Evolutionary conservation across 73 alveolate genomes (phyloP).

Genomic region (Symbiodinium natans): DNA sequence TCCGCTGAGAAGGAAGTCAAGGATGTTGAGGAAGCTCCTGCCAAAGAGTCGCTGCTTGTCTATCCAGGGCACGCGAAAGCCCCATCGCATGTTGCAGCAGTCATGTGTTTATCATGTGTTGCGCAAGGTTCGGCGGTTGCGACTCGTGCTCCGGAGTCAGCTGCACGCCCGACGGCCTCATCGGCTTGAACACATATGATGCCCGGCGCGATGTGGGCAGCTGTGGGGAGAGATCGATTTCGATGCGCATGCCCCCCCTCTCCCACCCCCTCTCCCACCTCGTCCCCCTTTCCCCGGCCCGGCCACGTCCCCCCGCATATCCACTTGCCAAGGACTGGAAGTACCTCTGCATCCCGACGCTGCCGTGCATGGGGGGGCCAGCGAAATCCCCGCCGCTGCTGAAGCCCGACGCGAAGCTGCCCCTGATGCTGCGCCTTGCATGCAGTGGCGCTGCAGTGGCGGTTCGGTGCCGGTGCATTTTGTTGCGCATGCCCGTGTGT

Average conservation of each 20-base stretch:
- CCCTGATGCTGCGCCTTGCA: constrained; percentile 11
- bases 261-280: too few species aligned
- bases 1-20: background rate
- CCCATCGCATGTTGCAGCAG: too few species aligned
- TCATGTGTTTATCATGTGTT: too few species aligned
- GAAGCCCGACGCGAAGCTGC: constrained; percentile 58
- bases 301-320: too few species aligned
- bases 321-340: background rate
- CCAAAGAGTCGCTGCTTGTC: background rate
- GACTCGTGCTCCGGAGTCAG: constrained; percentile 35
- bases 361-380: constrained; percentile 32
- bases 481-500: too few species aligned
- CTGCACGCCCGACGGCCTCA: constrained; percentile 27
- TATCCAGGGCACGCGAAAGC: background rate
- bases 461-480: too few species aligned
- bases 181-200: constrained; percentile 16
- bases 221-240: too few species aligned
- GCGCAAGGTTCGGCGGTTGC: constrained; percentile 50
- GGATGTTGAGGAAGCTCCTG: background rate
- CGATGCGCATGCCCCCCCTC: too few species aligned
- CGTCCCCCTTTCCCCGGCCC: too few species aligned
- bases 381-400: constrained; percentile 58
- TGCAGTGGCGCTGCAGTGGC: background rate
- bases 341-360: constrained; percentile 44
- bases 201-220: too few species aligned